A percentile compares a stretch with the other conserved stretches of the same genome.
phyloP scores from a whole-genome alignment of 1,139 yeast genomes.

The Kurtzmaniella natalensis region DNA sequence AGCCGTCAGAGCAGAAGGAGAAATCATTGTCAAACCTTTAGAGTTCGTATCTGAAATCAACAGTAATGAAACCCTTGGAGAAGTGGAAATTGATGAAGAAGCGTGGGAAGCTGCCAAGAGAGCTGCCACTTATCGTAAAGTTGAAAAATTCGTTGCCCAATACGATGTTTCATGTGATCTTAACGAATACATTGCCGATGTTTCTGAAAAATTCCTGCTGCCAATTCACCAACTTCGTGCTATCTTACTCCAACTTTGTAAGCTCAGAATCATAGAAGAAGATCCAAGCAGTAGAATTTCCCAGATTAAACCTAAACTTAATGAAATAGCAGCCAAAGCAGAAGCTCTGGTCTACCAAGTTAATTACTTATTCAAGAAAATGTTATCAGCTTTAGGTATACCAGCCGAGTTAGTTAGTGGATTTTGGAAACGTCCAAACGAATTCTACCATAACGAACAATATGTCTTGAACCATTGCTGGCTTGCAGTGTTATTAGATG shows the following conservation, averaged over 20 bases:
- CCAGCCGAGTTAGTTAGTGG: conserved; percentile 79
- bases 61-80: conserved; percentile 35
- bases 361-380: conserved; percentile 68
- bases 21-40: conserved; percentile 66
- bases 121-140: conserved; percentile 19
- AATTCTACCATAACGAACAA: conserved; percentile 45
- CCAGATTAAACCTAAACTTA: conserved; percentile 38
- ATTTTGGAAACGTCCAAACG: conserved; percentile 75
- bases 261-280: conserved; percentile 38
- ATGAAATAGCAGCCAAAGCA: conserved; percentile 32
- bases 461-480: conserved; percentile 80
- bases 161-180: conserved; percentile 30
- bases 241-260: conserved; percentile 36
- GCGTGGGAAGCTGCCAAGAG: conserved; percentile 7
- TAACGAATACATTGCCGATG: conserved; percentile 43
- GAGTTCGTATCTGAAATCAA: conserved; percentile 53
- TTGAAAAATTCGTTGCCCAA: conserved; percentile 29
- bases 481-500: conserved; percentile 73
- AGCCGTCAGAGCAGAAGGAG: conserved; percentile 63
- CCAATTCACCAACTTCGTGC: conserved; percentile 35
- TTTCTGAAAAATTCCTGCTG: conserved; percentile 38
- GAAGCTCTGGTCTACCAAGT: conserved; percentile 65
- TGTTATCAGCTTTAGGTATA: conserved; percentile 67
- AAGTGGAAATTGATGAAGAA: conserved; percentile 14
- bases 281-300: conserved; percentile 26